A percentile compares a stretch with the other conserved stretches of the same genome.
Conservation (phyloP, 371 early-diverging fungal species). For the Chytridium lagenaria region DNA sequence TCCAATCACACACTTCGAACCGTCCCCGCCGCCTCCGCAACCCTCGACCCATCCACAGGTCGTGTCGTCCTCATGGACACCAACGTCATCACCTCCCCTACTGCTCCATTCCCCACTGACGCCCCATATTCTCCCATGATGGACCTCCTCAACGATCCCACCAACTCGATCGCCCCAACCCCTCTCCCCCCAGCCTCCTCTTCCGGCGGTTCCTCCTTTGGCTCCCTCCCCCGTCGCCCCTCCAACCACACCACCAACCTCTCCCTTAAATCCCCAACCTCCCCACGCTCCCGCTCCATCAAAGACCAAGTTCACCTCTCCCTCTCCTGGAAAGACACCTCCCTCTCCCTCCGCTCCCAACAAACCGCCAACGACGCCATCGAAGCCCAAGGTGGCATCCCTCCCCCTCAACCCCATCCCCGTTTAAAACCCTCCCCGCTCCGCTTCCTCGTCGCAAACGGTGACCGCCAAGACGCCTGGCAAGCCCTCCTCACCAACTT, state of each 20-base stretch:
- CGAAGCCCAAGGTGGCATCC: no score
- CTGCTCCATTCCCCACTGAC: no score
- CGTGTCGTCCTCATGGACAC: slow-evolving; percentile 13
- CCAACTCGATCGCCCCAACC: background rate
- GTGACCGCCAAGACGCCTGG: slow-evolving; percentile 10
- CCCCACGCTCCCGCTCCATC: background rate
- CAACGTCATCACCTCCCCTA: background rate
- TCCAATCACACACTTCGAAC: background rate
- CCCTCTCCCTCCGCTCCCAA: background rate
- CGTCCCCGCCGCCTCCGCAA: slow-evolving; percentile 5
- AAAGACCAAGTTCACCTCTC: background rate
- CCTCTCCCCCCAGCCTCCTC: background rate
- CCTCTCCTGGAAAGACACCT: slow-evolving; percentile 5
- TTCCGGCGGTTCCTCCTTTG: background rate
- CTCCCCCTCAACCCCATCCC: no score
- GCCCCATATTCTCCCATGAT: slow-evolving; percentile 6
- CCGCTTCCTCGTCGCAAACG: background rate
- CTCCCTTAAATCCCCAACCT: background rate
- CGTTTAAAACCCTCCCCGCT: background rate
- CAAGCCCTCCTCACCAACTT: background rate
- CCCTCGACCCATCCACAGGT: slow-evolving; percentile 5
- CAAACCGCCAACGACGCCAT: slow-evolving; percentile 13
- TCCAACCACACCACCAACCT: background rate
- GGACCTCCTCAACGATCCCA: slow-evolving; percentile 9
- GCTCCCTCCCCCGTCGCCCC: slow-evolving; percentile 1